Evolutionary conservation across 495 filamentous ascomycete genomes (phyloP).

Genomic region (Lentithecium fluviatile): DNA sequence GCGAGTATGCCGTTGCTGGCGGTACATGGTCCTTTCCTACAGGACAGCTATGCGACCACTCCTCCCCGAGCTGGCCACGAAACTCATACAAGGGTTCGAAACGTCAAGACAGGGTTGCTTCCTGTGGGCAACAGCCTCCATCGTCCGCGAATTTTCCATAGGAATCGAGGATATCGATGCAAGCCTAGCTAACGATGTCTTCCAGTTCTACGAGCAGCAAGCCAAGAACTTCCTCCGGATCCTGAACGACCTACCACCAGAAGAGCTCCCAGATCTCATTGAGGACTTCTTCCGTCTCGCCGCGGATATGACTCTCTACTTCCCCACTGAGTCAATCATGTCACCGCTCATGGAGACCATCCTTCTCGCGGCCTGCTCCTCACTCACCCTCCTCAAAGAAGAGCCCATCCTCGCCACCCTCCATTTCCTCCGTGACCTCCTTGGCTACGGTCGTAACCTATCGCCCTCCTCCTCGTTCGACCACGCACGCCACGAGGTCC

Average conservation of each 20-base stretch:
- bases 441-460: slow-evolving; percentile 79
- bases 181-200: slow-evolving; percentile 82
- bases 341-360: slow-evolving; percentile 76
- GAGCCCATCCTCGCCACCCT: slow-evolving; percentile 88
- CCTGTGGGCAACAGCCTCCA: slow-evolving; percentile 92
- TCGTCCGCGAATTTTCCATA: slow-evolving; percentile 90
- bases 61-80: slow-evolving; percentile 79
- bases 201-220: slow-evolving; percentile 92
- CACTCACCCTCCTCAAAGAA: slow-evolving; percentile 81
- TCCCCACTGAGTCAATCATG: slow-evolving; percentile 74
- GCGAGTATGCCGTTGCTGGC: slow-evolving; percentile 89
- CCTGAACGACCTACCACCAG: slow-evolving; percentile 80
- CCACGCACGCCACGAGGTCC: slow-evolving; percentile 44
- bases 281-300: slow-evolving; percentile 97
- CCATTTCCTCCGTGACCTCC: slow-evolving; percentile 89
- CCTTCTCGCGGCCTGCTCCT: slow-evolving; percentile 80
- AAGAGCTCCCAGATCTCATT: slow-evolving; percentile 91
- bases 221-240: slow-evolving; percentile 80
- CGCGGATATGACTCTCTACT: slow-evolving; percentile 86
- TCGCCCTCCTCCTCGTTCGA: slow-evolving; percentile 70
- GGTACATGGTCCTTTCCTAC: slow-evolving; percentile 94
- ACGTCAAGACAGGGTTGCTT: slow-evolving; percentile 91
- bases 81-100: slow-evolving; percentile 79
- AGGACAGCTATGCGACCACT: slow-evolving; percentile 83
- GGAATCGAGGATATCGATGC: slow-evolving; percentile 80